Conservation (phyloP, 208 protist genomes). For the Porcisia hertigi region DNA sequence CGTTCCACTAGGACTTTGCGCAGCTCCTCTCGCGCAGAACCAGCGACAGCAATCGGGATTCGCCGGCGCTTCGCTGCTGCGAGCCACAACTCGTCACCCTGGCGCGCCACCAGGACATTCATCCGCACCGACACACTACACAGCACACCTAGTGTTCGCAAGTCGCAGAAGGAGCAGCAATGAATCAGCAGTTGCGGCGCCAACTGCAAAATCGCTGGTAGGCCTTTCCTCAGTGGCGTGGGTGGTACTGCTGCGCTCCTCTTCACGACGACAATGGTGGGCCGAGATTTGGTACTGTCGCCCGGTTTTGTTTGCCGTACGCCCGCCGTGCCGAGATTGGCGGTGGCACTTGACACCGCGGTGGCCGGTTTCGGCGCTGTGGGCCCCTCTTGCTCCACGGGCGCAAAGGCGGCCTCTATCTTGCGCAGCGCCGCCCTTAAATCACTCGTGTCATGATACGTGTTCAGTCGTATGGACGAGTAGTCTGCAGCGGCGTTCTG, state of each 20-base stretch:
- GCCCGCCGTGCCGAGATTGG: not conserved
- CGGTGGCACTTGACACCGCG: not conserved
- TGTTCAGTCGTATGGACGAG: conserved; percentile 23
- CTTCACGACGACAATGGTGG: conserved; percentile 7
- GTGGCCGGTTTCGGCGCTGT: not conserved
- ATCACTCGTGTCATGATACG: conserved; percentile 35
- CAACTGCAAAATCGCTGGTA: conserved; percentile 11
- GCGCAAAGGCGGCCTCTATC: conserved; percentile 21
- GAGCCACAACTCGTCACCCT: conserved; percentile 25
- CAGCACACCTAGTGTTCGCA: conserved; percentile 26
- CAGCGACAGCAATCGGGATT: conserved; percentile 10
- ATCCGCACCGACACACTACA: conserved; percentile 29
- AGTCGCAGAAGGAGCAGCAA: conserved; percentile 33
- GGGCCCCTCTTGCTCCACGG: not conserved
- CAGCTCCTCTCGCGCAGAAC: conserved; percentile 17
- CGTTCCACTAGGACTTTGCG: conserved; percentile 10
- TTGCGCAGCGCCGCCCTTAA: conserved; percentile 30
- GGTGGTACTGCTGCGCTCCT: not conserved
- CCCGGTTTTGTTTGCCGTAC: not conserved
- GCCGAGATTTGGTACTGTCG: not conserved
- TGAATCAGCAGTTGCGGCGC: conserved; percentile 22
- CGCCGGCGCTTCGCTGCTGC: conserved; percentile 22
- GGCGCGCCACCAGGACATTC: conserved; percentile 27
- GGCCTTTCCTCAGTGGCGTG: not conserved
- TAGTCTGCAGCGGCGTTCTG: not conserved